phyloP scores from a whole-genome alignment of 148 eudicot species.

The Rhododendron williamsianum region DNA sequence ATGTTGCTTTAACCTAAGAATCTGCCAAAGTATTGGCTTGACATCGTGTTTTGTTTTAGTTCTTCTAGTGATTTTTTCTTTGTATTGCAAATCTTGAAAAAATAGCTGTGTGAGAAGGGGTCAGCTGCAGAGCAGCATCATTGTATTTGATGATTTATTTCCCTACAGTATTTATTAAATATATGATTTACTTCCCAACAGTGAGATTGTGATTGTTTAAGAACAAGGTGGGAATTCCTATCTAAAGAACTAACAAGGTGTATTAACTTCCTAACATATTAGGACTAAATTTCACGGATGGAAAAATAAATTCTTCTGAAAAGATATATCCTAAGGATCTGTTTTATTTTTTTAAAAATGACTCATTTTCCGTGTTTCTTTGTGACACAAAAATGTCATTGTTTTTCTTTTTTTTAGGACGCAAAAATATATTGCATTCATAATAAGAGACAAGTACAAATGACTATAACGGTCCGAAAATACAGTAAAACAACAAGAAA shows the following conservation, averaged over 20 bases:
- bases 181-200: not conserved
- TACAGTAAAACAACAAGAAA: too few species aligned
- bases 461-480: too few species aligned
- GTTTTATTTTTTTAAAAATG: too few species aligned
- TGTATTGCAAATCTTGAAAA: not conserved
- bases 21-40: not conserved
- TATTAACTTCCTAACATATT: too few species aligned
- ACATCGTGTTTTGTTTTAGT: not conserved
- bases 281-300: not conserved
- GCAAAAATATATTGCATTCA: too few species aligned
- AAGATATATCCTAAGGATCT: too few species aligned
- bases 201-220: not conserved
- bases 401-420: too few species aligned
- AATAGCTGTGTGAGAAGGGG: not conserved
- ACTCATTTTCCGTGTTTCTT: too few species aligned
- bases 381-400: too few species aligned
- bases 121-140: conserved; percentile 2
- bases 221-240: not conserved
- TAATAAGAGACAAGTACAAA: too few species aligned
- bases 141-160: not conserved
- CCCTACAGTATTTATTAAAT: not conserved
- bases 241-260: not conserved
- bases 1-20: not conserved
- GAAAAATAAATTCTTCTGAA: too few species aligned
- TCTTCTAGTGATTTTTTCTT: not conserved